These are phyloP conservation scores for Penicillium atrosanguineum DNA, from an alignment of 495 filamentous ascomycete species.

Conservation along the genomic window DNA sequence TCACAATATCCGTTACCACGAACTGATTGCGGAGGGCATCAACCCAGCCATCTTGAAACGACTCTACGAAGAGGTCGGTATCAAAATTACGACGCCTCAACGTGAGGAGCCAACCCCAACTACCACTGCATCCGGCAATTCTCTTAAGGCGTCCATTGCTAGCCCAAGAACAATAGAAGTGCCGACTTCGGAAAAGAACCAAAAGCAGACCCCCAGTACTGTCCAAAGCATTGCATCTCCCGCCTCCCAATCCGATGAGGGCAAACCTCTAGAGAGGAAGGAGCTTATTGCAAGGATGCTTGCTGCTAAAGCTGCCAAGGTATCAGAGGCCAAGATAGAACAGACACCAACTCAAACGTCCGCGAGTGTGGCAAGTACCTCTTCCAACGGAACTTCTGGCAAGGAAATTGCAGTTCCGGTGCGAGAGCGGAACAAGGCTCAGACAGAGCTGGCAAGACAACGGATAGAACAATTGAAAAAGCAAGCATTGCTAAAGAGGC, in stretches of 20 bases:
- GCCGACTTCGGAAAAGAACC: background rate
- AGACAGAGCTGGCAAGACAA: constrained; percentile 52
- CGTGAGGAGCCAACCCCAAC: background rate
- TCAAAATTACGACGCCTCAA: constrained; percentile 35
- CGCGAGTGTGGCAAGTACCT: background rate
- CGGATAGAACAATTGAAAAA: constrained; percentile 52
- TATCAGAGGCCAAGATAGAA: constrained; percentile 20
- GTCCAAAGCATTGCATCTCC: constrained; percentile 6
- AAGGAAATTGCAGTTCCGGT: constrained; percentile 30
- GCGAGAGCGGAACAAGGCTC: constrained; percentile 54
- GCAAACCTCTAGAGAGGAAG: constrained; percentile 66
- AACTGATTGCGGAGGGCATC: constrained; percentile 71
- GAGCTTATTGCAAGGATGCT: constrained; percentile 73
- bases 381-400: constrained; percentile 9
- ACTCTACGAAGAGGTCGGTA: constrained; percentile 65
- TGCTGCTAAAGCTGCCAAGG: constrained; percentile 53
- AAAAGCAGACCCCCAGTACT: constrained; percentile 7
- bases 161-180: background rate
- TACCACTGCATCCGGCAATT: background rate
- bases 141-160: background rate
- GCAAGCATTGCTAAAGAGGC: constrained; percentile 34
- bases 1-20: constrained; percentile 62
- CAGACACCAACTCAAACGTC: constrained; percentile 12
- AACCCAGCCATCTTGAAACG: constrained; percentile 57
- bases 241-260: constrained; percentile 10